Conservation (phyloP, 495 filamentous ascomycete species). For the Xylona heveae region DNA sequence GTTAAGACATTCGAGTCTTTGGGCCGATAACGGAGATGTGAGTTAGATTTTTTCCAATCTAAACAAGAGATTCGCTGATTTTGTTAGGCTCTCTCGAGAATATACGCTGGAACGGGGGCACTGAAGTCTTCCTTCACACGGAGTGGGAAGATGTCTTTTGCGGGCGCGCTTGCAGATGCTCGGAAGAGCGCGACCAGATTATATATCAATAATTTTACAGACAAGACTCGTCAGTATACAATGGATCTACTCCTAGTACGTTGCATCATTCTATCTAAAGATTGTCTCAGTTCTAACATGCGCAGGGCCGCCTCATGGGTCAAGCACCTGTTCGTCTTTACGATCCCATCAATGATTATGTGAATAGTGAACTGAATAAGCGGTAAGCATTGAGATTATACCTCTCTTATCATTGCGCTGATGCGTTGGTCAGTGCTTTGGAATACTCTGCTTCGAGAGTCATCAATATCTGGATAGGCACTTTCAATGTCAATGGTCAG, state of each 20-base stretch:
- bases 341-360: constrained; percentile 85
- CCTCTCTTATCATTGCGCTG: not conserved
- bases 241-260: constrained; percentile 61
- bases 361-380: constrained; percentile 49
- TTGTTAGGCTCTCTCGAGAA: constrained; percentile 49
- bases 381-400: constrained; percentile 13
- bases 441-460: constrained; percentile 17
- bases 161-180: constrained; percentile 83
- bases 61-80: not conserved
- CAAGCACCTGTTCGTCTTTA: constrained; percentile 70
- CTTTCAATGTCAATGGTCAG: constrained; percentile 86
- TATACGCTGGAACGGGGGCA: constrained; percentile 91
- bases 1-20: constrained; percentile 73
- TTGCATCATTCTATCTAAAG: not conserved
- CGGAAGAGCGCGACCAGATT: constrained; percentile 83
- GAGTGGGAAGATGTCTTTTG: constrained; percentile 85
- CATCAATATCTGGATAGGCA: constrained; percentile 57
- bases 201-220: constrained; percentile 93
- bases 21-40: constrained; percentile 95
- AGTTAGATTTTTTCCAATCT: too few relatives aligned
- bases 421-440: constrained; percentile 5
- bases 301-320: constrained; percentile 50
- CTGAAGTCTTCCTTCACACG: constrained; percentile 93
- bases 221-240: constrained; percentile 80
- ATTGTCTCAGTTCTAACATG: constrained; percentile 1